Evolutionary conservation across 805 yeast species (phyloP).

Genomic region (Nakazawaea anatomiae): DNA sequence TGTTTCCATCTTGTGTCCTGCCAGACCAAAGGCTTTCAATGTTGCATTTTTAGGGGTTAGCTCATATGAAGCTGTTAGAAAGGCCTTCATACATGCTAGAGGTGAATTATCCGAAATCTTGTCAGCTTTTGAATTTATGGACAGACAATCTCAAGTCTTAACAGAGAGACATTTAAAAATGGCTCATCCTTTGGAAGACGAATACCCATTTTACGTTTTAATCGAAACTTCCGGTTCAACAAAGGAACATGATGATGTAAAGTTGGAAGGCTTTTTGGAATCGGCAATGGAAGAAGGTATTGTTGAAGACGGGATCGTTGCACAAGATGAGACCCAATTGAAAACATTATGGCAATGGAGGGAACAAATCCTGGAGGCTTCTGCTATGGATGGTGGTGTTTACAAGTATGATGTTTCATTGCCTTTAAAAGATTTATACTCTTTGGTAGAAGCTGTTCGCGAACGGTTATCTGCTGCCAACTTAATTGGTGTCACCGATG

Average conservation of each 20-base stretch:
- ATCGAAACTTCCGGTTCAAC: constrained; percentile 97
- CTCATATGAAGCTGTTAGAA: constrained; percentile 77
- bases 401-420: constrained; percentile 95
- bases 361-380: constrained; percentile 88
- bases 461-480: constrained; percentile 49
- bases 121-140: constrained; percentile 95
- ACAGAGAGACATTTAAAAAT: constrained; percentile 55
- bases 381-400: constrained; percentile 84
- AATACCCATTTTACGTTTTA: constrained; percentile 80
- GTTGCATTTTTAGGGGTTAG: constrained; percentile 85
- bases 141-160: constrained; percentile 57
- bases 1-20: constrained; percentile 82
- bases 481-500: constrained; percentile 57
- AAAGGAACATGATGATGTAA: constrained; percentile 88
- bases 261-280: constrained; percentile 80
- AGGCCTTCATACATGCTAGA: constrained; percentile 74
- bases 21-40: constrained; percentile 79
- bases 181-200: constrained; percentile 60
- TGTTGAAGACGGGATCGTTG: constrained; percentile 91
- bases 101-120: constrained; percentile 76
- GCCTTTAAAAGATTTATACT: constrained; percentile 77
- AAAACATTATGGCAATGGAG: constrained; percentile 91
- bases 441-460: constrained; percentile 74
- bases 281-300: constrained; percentile 76
- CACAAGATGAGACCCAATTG: constrained; percentile 90